Conservation (phyloP, 768 basidiomycete genomes). For the Dictyophora rubrovolvata region DNA sequence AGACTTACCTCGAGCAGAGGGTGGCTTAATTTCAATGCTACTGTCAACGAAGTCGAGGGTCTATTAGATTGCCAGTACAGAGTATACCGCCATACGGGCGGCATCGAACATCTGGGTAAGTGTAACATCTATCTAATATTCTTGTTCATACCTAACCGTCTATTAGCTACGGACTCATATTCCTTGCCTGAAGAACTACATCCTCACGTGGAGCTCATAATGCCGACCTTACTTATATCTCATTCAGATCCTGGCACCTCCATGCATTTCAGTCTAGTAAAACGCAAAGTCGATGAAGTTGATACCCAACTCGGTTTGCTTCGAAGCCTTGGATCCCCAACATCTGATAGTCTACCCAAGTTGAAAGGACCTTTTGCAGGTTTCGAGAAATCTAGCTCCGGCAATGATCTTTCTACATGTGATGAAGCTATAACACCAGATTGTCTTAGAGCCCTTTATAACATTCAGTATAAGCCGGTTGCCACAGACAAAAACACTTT, state of each 20-base stretch:
- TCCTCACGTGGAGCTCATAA: conserved; percentile 26
- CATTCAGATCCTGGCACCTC: not conserved
- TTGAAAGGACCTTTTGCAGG: not conserved
- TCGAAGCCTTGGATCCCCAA: conserved; percentile 1
- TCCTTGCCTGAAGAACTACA: conserved; percentile 52
- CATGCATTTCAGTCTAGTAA: not conserved
- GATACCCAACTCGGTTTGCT: not conserved
- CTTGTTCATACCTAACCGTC: not conserved
- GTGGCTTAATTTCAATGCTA: conserved; percentile 11
- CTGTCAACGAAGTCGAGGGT: conserved; percentile 11
- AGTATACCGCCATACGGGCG: conserved; percentile 10
- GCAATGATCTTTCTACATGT: not conserved
- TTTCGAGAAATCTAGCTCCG: not conserved
- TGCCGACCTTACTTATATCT: conserved; percentile 1
- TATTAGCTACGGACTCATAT: conserved; percentile 25
- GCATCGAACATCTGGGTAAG: conserved; percentile 5
- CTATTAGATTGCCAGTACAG: conserved; percentile 12
- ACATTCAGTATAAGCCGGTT: conserved; percentile 23
- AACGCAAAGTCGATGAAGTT: not conserved
- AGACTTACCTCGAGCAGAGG: conserved; percentile 23
- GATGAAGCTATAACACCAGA: conserved; percentile 13
- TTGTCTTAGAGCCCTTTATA: conserved; percentile 27
- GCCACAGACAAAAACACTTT: conserved; percentile 7
- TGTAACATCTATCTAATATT: not conserved
- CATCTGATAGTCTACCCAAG: conserved; percentile 4